Evolutionary conservation across 202 grass and related monocot genomes (phyloP).

Genomic region (Carex arenaria): DNA sequence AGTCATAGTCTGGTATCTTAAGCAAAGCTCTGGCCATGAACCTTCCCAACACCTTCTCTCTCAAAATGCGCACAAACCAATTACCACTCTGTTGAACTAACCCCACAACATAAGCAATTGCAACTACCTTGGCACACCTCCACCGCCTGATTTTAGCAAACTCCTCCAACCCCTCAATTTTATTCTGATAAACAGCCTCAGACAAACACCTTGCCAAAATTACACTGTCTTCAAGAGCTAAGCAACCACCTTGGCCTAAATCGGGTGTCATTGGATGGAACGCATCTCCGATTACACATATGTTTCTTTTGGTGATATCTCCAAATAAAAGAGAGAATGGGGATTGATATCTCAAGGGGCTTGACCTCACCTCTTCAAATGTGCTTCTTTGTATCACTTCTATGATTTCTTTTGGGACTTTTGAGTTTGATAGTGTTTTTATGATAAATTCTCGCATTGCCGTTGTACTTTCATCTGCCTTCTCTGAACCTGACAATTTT

Average conservation of each 20-base stretch:
- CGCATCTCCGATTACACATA: slow-evolving; percentile 63
- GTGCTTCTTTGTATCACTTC: slow-evolving; percentile 42
- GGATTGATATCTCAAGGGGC: slow-evolving; percentile 38
- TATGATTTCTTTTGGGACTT: slow-evolving; percentile 33
- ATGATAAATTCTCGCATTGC: slow-evolving; percentile 45
- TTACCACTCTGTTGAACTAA: slow-evolving; percentile 38
- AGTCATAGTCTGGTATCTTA: slow-evolving; percentile 34
- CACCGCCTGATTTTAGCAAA: slow-evolving; percentile 38
- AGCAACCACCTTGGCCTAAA: slow-evolving; percentile 65
- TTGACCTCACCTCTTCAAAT: slow-evolving; percentile 32
- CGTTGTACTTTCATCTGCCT: slow-evolving; percentile 24
- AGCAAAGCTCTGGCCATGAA: slow-evolving; percentile 23
- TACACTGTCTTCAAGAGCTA: slow-evolving; percentile 64
- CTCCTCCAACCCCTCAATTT: slow-evolving; percentile 33
- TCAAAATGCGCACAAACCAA: slow-evolving; percentile 32
- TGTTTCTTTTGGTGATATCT: slow-evolving; percentile 42
- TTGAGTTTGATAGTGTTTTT: slow-evolving; percentile 27
- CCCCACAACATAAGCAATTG: slow-evolving; percentile 28
- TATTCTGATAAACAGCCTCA: slow-evolving; percentile 23
- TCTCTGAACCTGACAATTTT: slow-evolving; percentile 26
- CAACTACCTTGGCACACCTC: slow-evolving; percentile 40
- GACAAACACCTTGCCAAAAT: slow-evolving; percentile 48
- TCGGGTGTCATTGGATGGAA: slow-evolving; percentile 88
- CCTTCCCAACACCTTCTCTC: slow-evolving; percentile 38
- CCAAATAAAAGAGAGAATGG: slow-evolving; percentile 41